phyloP scores from a whole-genome alignment of 768 basidiomycete species.

The Candolleomyces eurysporus region DNA sequence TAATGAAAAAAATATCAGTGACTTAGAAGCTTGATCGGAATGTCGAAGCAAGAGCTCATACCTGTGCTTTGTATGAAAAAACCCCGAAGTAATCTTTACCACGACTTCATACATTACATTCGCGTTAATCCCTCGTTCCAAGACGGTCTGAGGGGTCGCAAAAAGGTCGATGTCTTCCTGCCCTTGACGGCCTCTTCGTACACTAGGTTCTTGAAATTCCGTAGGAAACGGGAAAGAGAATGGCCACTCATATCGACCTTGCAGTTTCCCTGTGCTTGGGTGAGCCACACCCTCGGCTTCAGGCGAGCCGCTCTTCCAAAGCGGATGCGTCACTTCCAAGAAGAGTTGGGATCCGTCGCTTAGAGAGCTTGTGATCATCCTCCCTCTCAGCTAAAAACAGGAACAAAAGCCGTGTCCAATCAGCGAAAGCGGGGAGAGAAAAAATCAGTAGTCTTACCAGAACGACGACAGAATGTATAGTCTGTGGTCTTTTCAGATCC shows the following conservation, averaged over 20 bases:
- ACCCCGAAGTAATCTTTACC: background rate
- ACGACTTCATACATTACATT: background rate
- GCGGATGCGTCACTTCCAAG: background rate
- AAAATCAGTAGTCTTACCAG: background rate
- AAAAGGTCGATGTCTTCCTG: background rate
- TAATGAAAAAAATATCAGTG: no score
- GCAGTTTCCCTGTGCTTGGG: background rate
- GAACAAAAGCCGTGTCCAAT: background rate
- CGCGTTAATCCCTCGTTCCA: background rate
- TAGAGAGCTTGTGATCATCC: background rate
- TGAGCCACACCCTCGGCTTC: background rate
- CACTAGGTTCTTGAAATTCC: background rate
- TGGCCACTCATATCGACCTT: background rate
- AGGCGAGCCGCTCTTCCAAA: background rate
- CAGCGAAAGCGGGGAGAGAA: background rate
- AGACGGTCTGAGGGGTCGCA: background rate
- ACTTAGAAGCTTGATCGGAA: background rate
- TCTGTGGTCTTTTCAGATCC: background rate
- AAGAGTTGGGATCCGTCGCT: background rate
- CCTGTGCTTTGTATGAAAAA: background rate
- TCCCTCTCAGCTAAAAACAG: background rate
- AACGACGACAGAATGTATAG: background rate
- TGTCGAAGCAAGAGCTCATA: background rate
- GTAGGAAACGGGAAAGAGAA: background rate
- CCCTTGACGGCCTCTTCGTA: no score